A percentile compares a stretch with the other conserved stretches of the same genome.
Evolutionary conservation across 768 basidiomycete species (phyloP).

Genomic region (Pleurotus platypus): DNA sequence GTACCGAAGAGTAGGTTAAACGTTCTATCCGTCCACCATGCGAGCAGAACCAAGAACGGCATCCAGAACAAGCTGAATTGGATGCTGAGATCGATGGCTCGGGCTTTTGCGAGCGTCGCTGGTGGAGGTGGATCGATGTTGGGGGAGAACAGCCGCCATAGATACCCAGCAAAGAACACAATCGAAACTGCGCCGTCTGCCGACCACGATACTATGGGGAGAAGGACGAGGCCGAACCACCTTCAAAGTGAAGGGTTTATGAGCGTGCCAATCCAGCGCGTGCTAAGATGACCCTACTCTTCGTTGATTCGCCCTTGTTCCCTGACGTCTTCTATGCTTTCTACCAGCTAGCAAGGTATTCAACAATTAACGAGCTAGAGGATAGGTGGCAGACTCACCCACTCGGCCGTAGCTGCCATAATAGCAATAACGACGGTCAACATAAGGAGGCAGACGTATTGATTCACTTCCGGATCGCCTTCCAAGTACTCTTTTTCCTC

Average conservation of each 20-base stretch:
- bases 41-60: conserved; percentile 65
- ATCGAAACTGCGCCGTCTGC: conserved; percentile 65
- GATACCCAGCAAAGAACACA: conserved; percentile 49
- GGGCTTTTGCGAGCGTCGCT: conserved; percentile 57
- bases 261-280: too few relatives aligned
- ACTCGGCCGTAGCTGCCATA: conserved; percentile 71
- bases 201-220: conserved; percentile 71
- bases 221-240: conserved; percentile 71
- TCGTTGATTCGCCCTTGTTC: conserved; percentile 36
- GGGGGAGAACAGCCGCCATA: conserved; percentile 30
- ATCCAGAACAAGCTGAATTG: conserved; percentile 81
- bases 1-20: conserved; percentile 66
- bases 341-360: conserved; percentile 44
- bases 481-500: conserved; percentile 30
- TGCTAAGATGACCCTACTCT: conserved; percentile 38
- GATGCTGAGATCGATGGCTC: conserved; percentile 74
- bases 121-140: conserved; percentile 34
- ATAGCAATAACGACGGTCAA: conserved; percentile 51
- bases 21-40: conserved; percentile 63
- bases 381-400: conserved; percentile 35
- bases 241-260: conserved; percentile 22
- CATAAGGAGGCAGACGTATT: conserved; percentile 55
- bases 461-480: conserved; percentile 55
- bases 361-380: background rate
- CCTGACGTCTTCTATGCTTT: conserved; percentile 56